These are phyloP conservation scores for Solanum sitiens DNA, from an alignment of 257 asterid genomes.

Conservation along the genomic window DNA sequence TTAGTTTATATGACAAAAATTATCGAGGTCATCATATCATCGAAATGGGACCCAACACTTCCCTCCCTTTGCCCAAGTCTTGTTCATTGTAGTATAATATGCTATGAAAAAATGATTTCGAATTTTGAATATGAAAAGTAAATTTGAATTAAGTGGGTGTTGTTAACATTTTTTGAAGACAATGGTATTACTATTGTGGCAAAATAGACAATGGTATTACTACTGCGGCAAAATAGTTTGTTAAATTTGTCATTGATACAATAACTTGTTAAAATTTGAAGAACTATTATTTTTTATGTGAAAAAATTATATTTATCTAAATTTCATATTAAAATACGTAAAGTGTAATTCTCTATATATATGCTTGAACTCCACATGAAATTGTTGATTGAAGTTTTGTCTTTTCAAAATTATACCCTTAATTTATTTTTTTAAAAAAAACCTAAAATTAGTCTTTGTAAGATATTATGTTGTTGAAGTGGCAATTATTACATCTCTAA, in stretches of 20 bases:
- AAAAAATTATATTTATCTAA: too few relatives aligned
- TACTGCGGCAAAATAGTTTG: background rate
- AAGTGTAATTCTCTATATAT: too few relatives aligned
- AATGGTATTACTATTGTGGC: background rate
- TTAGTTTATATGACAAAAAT: background rate
- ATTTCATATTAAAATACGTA: too few relatives aligned
- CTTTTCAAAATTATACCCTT: too few relatives aligned
- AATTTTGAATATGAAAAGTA: background rate
- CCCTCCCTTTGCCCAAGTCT: background rate
- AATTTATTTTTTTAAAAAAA: too few relatives aligned
- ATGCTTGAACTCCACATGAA: background rate
- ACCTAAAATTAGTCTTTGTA: background rate
- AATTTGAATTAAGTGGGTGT: background rate
- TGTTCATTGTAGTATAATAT: background rate
- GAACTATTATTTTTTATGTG: background rate
- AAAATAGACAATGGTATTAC: background rate
- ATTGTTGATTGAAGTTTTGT: background rate
- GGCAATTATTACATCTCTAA: background rate
- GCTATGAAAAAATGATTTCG: background rate
- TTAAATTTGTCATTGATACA: background rate
- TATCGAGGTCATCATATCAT: background rate
- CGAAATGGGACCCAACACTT: background rate
- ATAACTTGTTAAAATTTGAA: background rate
- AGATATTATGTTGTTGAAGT: background rate
- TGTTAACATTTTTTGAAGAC: background rate